These are phyloP conservation scores for Phytophthora boehmeriae DNA, from an alignment of 352 stramenopile species.

Conservation along the genomic window DNA sequence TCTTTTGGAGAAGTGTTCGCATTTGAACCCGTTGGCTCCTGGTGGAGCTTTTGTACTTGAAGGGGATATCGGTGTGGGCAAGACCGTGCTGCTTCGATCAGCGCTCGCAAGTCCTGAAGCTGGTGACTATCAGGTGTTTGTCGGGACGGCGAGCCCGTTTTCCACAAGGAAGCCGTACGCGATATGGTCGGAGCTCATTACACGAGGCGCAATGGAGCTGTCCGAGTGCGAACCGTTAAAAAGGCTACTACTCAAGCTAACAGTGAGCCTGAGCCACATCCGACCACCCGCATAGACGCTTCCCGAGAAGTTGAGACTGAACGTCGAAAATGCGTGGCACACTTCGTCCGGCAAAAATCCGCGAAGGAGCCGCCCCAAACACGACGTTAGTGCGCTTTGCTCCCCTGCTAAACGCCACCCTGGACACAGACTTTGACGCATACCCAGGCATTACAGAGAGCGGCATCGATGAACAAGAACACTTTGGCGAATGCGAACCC, in stretches of 20 bases:
- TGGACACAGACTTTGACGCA: constrained; percentile 76
- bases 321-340: constrained; percentile 54
- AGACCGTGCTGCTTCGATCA: constrained; percentile 77
- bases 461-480: constrained; percentile 12
- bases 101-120: constrained; percentile 56
- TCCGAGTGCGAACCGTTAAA: not conserved
- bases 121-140: constrained; percentile 59
- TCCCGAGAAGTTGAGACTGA: constrained; percentile 41
- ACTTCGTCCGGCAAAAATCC: constrained; percentile 67
- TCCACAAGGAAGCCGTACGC: constrained; percentile 79
- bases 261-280: constrained; percentile 22
- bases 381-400: constrained; percentile 69
- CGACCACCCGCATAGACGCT: not conserved
- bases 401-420: constrained; percentile 61
- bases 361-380: constrained; percentile 66
- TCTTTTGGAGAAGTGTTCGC: constrained; percentile 69
- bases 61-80: constrained; percentile 85
- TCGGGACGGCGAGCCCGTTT: constrained; percentile 79
- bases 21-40: constrained; percentile 66
- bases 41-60: constrained; percentile 80
- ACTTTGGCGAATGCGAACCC: not conserved
- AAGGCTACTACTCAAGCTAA: not conserved
- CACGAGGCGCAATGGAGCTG: constrained; percentile 58
- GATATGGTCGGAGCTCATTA: constrained; percentile 81
- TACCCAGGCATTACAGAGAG: constrained; percentile 33